phyloP scores from a whole-genome alignment of 1,284 basidiomycete species.

The Puccinia polysora region DNA sequence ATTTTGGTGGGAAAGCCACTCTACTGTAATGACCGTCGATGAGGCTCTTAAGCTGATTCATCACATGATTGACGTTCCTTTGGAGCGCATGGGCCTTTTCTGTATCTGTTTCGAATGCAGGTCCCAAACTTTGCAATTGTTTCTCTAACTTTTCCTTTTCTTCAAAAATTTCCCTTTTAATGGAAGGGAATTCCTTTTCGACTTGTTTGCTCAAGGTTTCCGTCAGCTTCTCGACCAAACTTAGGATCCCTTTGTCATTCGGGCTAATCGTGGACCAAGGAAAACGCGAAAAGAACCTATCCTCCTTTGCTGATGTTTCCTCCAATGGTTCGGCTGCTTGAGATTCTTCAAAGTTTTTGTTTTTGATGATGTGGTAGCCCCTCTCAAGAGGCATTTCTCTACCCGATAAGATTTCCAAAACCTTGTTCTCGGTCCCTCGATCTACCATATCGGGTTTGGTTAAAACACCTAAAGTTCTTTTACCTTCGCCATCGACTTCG shows the following conservation, averaged over 20 bases:
- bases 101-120: background rate
- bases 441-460: conserved; percentile 98
- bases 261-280: background rate
- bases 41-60: background rate
- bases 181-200: background rate
- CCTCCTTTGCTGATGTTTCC: background rate
- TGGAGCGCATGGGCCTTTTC: background rate
- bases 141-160: background rate
- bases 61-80: background rate
- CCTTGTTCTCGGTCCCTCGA: conserved; percentile 71
- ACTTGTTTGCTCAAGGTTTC: background rate
- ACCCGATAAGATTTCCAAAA: conserved; percentile 57
- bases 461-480: conserved; percentile 91
- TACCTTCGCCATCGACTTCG: conserved; percentile 85
- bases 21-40: background rate
- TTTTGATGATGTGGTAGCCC: conserved; percentile 8
- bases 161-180: background rate
- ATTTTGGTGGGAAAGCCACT: background rate
- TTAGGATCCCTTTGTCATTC: background rate
- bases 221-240: background rate
- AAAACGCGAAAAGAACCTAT: background rate
- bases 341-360: background rate
- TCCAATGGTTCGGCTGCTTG: background rate
- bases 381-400: background rate
- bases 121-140: background rate